Evolutionary conservation across 352 stramenopile species (phyloP).

Genomic region (Globisporangium middletonii): DNA sequence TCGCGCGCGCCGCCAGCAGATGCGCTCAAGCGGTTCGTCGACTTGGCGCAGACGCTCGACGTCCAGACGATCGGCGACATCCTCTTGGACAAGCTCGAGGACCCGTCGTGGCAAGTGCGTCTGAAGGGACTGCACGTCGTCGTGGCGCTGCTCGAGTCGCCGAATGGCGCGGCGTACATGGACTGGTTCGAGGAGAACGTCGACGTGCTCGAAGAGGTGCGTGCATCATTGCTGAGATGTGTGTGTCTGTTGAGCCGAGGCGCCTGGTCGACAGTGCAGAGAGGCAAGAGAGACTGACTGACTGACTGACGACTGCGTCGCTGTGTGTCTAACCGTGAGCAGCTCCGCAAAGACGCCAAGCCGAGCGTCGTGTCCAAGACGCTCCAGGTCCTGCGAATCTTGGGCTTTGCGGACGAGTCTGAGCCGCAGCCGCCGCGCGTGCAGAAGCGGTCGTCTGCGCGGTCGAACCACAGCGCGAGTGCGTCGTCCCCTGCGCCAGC

Average conservation of each 20-base stretch:
- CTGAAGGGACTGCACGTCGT: constrained; percentile 83
- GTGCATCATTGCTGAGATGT: constrained; percentile 15
- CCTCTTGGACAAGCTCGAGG: constrained; percentile 82
- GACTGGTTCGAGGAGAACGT: constrained; percentile 83
- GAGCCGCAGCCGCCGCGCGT: constrained; percentile 17
- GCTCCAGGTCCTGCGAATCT: constrained; percentile 53
- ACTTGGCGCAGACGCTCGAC: constrained; percentile 82
- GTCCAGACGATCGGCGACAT: constrained; percentile 82
- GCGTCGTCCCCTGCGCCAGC: constrained; percentile 6
- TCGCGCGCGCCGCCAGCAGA: constrained; percentile 70
- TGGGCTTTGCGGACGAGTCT: constrained; percentile 58
- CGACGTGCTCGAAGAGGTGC: constrained; percentile 62
- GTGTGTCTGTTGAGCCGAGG: background rate
- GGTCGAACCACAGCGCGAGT: constrained; percentile 6
- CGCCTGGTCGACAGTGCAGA: constrained; percentile 8
- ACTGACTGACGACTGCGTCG: background rate
- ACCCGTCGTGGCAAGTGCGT: constrained; percentile 72
- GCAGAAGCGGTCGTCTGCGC: constrained; percentile 10
- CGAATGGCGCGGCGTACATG: constrained; percentile 53
- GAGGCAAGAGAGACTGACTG: background rate
- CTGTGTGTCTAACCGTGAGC: background rate
- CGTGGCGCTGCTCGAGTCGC: constrained; percentile 66
- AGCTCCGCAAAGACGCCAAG: constrained; percentile 67
- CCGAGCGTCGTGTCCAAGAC: constrained; percentile 73
- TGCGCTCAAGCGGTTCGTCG: constrained; percentile 76